Conservation (phyloP, 129 eudicot species). For the Helichrysum umbraculigerum region DNA sequence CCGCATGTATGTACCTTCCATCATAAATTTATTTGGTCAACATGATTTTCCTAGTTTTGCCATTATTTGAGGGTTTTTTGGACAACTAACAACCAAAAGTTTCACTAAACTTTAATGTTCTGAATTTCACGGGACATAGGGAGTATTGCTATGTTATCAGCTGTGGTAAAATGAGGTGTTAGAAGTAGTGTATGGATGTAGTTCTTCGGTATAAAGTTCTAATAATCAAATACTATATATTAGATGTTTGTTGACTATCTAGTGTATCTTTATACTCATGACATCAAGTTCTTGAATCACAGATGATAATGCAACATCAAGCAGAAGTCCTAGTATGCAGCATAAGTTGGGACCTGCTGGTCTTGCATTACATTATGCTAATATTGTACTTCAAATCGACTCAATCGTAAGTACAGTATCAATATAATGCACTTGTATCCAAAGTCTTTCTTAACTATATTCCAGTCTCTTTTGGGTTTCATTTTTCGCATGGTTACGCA, state of each 20-base stretch:
- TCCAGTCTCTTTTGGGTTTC: not conserved
- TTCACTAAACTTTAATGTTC: not conserved
- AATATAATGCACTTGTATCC: not conserved
- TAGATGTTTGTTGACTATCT: not conserved
- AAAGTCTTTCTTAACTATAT: slow-evolving; percentile 17
- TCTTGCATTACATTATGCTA: slow-evolving; percentile 90
- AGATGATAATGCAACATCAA: slow-evolving; percentile 44
- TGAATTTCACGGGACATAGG: not conserved
- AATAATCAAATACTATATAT: not conserved
- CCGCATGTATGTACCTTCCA: slow-evolving; percentile 47
- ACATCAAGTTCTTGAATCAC: slow-evolving; percentile 26
- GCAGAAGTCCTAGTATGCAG: slow-evolving; percentile 33
- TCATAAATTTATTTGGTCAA: not conserved
- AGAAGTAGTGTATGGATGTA: not conserved
- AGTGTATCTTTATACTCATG: slow-evolving; percentile 19
- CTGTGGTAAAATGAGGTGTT: not conserved
- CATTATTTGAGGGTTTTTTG: not conserved
- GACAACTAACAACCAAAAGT: not conserved
- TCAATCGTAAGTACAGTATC: slow-evolving; percentile 51
- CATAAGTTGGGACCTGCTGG: slow-evolving; percentile 83
- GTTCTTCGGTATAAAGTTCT: not conserved
- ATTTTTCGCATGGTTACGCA: slow-evolving; percentile 4
- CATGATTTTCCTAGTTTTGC: not conserved
- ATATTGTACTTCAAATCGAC: slow-evolving; percentile 77
- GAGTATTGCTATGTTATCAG: not conserved